phyloP scores from a whole-genome alignment of 2,329 filamentous ascomycete genomes.

The Ascochyta fabae region DNA sequence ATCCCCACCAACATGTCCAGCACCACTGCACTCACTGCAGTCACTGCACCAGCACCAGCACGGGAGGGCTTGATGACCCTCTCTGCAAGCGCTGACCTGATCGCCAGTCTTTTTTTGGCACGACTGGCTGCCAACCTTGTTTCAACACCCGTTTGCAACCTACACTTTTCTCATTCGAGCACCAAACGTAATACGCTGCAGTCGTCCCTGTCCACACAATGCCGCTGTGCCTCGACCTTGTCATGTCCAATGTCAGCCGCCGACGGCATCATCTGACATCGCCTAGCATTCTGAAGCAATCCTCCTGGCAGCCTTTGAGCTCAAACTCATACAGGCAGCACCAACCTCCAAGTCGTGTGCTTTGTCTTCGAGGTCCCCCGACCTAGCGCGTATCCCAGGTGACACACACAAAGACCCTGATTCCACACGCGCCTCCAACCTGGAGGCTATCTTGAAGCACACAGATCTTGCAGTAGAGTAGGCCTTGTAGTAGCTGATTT shows the following conservation, averaged over 20 bases:
- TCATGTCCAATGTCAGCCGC: slow-evolving; percentile 1
- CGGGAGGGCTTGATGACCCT: slow-evolving; percentile 2
- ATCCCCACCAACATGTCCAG: slow-evolving; percentile 13
- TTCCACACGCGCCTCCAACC: background rate
- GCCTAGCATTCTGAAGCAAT: background rate
- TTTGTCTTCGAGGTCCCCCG: background rate
- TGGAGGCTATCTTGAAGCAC: background rate
- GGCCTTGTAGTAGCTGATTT: slow-evolving; percentile 4
- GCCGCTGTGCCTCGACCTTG: background rate
- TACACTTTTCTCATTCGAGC: slow-evolving; percentile 3
- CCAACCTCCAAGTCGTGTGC: background rate
- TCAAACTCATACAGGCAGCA: too few relatives aligned
- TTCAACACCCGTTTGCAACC: slow-evolving; percentile 9
- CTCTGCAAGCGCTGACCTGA: slow-evolving; percentile 40
- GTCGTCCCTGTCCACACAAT: background rate
- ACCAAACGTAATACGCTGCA: slow-evolving; percentile 5
- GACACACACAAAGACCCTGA: slow-evolving; percentile 1
- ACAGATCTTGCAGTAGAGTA: background rate
- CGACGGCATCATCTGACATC: slow-evolving; percentile 9
- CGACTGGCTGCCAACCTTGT: slow-evolving; percentile 17
- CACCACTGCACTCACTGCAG: too few relatives aligned
- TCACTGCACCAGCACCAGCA: too few relatives aligned
- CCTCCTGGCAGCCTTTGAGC: background rate
- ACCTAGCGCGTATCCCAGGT: background rate
- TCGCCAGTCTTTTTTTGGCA: slow-evolving; percentile 29